phyloP scores from a whole-genome alignment of 805 yeast species.

The Myxozyma geophila region DNA sequence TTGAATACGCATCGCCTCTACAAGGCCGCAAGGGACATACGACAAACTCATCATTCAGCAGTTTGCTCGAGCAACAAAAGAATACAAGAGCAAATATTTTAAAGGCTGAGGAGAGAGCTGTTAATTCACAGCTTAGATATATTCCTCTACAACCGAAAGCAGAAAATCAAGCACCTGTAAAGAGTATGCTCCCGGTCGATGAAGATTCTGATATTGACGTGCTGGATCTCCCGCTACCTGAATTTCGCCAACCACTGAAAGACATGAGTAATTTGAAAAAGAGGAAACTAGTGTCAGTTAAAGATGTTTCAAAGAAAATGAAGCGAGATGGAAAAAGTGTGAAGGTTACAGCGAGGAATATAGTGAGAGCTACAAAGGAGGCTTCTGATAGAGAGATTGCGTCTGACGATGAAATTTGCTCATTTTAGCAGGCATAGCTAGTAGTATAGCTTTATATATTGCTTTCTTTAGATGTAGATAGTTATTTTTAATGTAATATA shows the following conservation, averaged over 20 bases:
- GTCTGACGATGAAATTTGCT: slow-evolving; percentile 17
- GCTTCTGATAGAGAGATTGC: not conserved
- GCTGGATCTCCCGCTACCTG: not conserved
- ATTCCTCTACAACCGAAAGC: too few relatives aligned
- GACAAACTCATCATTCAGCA: not conserved
- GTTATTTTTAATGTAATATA: not conserved
- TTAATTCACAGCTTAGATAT: too few relatives aligned
- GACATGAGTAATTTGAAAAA: not conserved
- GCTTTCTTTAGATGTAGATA: not conserved
- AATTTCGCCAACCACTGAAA: not conserved
- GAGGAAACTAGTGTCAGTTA: too few relatives aligned
- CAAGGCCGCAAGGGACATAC: slow-evolving; percentile 1
- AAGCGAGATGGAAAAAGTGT: not conserved
- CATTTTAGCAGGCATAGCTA: slow-evolving; percentile 1
- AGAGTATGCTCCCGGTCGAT: too few relatives aligned
- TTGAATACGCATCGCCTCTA: slow-evolving; percentile 15
- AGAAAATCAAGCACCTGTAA: too few relatives aligned
- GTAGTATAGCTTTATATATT: not conserved
- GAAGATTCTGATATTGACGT: slow-evolving; percentile 1
- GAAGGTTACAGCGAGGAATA: not conserved
- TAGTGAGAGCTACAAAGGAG: too few relatives aligned
- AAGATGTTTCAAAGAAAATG: not conserved
- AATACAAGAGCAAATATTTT: not conserved
- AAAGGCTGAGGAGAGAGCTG: not conserved
- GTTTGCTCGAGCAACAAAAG: not conserved